phyloP scores from a whole-genome alignment of 108 stramenopile species.

The Discostella stelligeroides region DNA sequence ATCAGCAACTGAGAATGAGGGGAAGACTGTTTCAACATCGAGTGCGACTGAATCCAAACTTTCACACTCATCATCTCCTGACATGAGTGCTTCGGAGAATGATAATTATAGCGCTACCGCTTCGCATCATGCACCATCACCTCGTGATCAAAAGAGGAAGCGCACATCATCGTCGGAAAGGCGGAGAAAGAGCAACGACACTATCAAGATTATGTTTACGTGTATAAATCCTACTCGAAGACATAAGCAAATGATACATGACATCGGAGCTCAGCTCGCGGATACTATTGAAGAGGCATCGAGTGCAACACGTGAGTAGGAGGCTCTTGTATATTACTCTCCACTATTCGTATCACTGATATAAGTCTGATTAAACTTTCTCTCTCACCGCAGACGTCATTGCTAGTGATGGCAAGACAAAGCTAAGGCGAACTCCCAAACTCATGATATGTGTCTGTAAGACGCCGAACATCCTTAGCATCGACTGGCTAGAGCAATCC shows the following conservation, averaged over 20 bases:
- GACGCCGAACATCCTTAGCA: conserved; percentile 54
- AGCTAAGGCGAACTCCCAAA: conserved; percentile 64
- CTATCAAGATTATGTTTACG: conserved; percentile 43
- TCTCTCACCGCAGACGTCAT: conserved; percentile 50
- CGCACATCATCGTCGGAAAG: background rate
- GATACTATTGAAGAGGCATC: conserved; percentile 56
- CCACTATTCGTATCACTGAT: too few relatives aligned
- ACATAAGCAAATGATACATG: conserved; percentile 50
- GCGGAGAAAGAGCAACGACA: background rate
- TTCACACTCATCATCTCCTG: background rate
- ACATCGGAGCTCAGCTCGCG: conserved; percentile 55
- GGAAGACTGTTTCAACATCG: background rate
- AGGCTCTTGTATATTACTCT: too few relatives aligned
- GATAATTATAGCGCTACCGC: too few relatives aligned
- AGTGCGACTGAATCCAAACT: background rate
- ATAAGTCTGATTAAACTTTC: too few relatives aligned
- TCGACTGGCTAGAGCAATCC: conserved; percentile 64
- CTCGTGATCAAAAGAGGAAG: background rate
- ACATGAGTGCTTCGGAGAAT: background rate
- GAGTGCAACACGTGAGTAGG: conserved; percentile 45
- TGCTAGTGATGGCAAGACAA: conserved; percentile 47
- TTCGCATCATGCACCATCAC: background rate
- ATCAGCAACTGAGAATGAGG: background rate
- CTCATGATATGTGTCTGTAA: conserved; percentile 65
- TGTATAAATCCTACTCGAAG: conserved; percentile 26